phyloP scores from a whole-genome alignment of 305 asterid genomes.

The Fraxinus latifolia region DNA sequence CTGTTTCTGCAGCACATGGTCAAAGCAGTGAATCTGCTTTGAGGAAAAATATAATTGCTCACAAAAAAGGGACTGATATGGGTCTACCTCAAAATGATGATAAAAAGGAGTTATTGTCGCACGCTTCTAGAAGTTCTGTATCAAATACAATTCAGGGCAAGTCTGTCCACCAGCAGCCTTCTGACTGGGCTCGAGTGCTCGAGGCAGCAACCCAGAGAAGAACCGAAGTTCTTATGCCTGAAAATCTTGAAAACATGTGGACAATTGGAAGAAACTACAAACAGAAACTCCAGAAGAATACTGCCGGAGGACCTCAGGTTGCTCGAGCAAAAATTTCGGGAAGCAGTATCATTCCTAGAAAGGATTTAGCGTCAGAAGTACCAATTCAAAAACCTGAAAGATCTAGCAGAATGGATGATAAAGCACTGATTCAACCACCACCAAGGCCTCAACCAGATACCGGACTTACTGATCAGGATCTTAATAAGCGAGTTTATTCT shows the following conservation, averaged over 20 bases:
- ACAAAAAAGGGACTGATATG: slow-evolving; percentile 37
- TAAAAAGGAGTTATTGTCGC: slow-evolving; percentile 36
- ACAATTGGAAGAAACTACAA: slow-evolving; percentile 89
- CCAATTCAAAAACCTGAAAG: slow-evolving; percentile 38
- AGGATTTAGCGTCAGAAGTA: slow-evolving; percentile 31
- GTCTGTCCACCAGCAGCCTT: slow-evolving; percentile 44
- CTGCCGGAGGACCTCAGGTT: slow-evolving; percentile 39
- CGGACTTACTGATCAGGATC: slow-evolving; percentile 18
- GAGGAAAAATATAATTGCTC: slow-evolving; percentile 34
- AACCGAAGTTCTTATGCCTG: slow-evolving; percentile 95
- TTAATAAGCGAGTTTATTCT: slow-evolving; percentile 12
- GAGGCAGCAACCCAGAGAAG: slow-evolving; percentile 98
- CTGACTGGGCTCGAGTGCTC: slow-evolving; percentile 84
- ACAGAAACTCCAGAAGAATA: slow-evolving; percentile 57
- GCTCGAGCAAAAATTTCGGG: slow-evolving; percentile 14
- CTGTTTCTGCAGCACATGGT: slow-evolving; percentile 34
- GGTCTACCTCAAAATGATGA: slow-evolving; percentile 37
- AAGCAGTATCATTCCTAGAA: slow-evolving; percentile 17
- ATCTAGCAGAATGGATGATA: slow-evolving; percentile 26
- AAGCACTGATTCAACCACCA: slow-evolving; percentile 24
- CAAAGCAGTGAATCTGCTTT: slow-evolving; percentile 42
- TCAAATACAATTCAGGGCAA: slow-evolving; percentile 43
- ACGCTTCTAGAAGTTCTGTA: slow-evolving; percentile 34
- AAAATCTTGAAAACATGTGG: slow-evolving; percentile 99
- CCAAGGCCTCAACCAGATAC: slow-evolving; percentile 25